Base-by-base conservation (phyloP, 768 basidiomycete species). In the Termitomyces sp. region DNA sequence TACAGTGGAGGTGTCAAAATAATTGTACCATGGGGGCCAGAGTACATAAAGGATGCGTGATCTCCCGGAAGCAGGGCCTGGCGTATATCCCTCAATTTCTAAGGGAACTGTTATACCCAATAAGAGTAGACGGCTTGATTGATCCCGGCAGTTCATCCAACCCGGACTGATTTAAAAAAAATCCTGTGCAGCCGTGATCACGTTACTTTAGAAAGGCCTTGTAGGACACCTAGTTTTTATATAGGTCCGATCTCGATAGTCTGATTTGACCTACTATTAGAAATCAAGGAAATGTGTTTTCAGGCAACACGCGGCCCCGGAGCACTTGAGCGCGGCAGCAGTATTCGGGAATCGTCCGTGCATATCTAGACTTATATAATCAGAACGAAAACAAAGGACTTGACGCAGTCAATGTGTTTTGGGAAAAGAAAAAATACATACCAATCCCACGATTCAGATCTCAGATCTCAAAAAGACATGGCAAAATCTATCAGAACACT, bases 401-500 rank as follows among this genome's bases (percentile, higher is more conserved):
- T 28, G 26, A 35, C 30, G 6, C 36, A n/a, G 8, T 6, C 16
- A 7, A 9, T 51, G 33, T 22, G 13, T 24, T 20, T 24, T 36
- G 14, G 16, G 30, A n/a, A 47, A 7, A 30, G 26, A 7, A 12
- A n/a, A 18, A 9, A 30, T 28, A 30, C 30, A 30, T 2, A 28
- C 46, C 28, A 32, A 10, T 48, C 28, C 10, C 16, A 16, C 9
- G 9, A 3, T 24, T 35, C 33, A 22, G 2, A 48, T 30, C 36
- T 54, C 52, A 55, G 38, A 22, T 6, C 13, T 35, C 12, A 9
- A 33, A 33, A 8, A n/a, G 20, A 22, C n/a, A 28, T 48, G 18
- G 20, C 36, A 47, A 7, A 13, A 58, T 54, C 60, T 40, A 58
- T 44, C 28, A 59, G 58, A 59, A 61, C 56, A 55, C 52, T 44